These are phyloP conservation scores for Globisporangium apiculatum DNA, from an alignment of 352 stramenopile genomes.

Conservation along the genomic window DNA sequence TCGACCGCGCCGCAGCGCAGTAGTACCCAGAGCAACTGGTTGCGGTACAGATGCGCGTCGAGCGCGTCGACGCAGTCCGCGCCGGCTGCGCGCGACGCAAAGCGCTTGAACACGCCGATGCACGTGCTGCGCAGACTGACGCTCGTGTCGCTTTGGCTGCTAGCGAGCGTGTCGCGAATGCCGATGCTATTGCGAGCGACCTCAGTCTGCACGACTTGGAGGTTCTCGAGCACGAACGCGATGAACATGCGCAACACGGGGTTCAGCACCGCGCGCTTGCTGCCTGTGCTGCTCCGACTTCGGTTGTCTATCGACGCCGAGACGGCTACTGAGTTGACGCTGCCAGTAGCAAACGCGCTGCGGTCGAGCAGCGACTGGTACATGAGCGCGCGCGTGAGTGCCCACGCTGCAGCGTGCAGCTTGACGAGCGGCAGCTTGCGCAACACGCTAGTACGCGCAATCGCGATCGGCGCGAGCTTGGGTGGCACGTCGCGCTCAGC, in stretches of 20 bases:
- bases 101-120: slow-evolving; percentile 62
- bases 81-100: slow-evolving; percentile 16
- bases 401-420: slow-evolving; percentile 70
- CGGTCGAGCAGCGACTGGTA: slow-evolving; percentile 58
- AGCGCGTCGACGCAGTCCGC: slow-evolving; percentile 13
- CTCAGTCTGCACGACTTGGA: slow-evolving; percentile 34
- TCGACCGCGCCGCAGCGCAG: slow-evolving; percentile 62
- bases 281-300: background rate
- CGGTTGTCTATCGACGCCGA: background rate
- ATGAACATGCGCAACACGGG: slow-evolving; percentile 48
- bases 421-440: slow-evolving; percentile 68
- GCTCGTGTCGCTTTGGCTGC: slow-evolving; percentile 10
- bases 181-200: slow-evolving; percentile 1
- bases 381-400: slow-evolving; percentile 69
- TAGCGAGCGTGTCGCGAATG: background rate
- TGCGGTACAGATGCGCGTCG: slow-evolving; percentile 58
- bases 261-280: slow-evolving; percentile 22
- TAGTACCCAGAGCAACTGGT: slow-evolving; percentile 75
- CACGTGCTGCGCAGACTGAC: slow-evolving; percentile 57
- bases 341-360: background rate
- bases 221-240: slow-evolving; percentile 56
- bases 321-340: background rate
- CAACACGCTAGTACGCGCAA: slow-evolving; percentile 37
- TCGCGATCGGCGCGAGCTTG: slow-evolving; percentile 21
- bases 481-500: slow-evolving; percentile 7